These are phyloP conservation scores for Quercus aquifolioides DNA, from an alignment of 306 rosid genomes.

Conservation along the genomic window DNA sequence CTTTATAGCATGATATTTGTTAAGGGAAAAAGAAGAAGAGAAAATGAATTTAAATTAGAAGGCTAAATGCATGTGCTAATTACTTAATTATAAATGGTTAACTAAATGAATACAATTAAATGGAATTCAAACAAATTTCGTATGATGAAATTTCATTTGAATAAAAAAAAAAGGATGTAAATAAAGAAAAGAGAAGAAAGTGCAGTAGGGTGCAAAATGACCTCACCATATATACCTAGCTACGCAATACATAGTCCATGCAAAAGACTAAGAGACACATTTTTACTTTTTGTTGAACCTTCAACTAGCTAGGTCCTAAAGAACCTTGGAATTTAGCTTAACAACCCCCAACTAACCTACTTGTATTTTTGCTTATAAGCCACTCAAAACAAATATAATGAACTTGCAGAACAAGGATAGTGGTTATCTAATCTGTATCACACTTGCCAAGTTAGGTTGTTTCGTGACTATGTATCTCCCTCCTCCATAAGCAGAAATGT, in stretches of 20 bases:
- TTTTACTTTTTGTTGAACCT: neutral
- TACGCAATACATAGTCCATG: neutral
- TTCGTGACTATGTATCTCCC: constrained; percentile 7
- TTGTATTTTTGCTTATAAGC: constrained; percentile 54
- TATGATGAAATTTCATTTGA: too few relatives aligned
- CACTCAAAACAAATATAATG: constrained; percentile 42
- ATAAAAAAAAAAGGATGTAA: too few relatives aligned
- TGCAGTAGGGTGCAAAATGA: neutral
- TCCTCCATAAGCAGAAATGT: neutral
- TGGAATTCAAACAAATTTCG: neutral
- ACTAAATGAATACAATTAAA: neutral
- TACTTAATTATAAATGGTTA: too few relatives aligned
- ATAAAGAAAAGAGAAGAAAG: too few relatives aligned
- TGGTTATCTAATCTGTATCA: constrained; percentile 43
- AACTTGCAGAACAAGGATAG: constrained; percentile 45
- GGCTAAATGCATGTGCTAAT: neutral
- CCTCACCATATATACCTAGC: neutral
- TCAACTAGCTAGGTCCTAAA: neutral
- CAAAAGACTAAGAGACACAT: neutral
- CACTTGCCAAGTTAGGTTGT: constrained; percentile 46
- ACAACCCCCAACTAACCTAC: neutral
- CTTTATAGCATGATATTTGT: too few relatives aligned
- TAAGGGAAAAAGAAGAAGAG: too few relatives aligned
- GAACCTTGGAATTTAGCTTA: neutral
- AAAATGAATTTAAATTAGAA: neutral